Base-by-base conservation (phyloP, 2,329 filamentous ascomycete species). In the Pseudogymnoascus sp. region DNA sequence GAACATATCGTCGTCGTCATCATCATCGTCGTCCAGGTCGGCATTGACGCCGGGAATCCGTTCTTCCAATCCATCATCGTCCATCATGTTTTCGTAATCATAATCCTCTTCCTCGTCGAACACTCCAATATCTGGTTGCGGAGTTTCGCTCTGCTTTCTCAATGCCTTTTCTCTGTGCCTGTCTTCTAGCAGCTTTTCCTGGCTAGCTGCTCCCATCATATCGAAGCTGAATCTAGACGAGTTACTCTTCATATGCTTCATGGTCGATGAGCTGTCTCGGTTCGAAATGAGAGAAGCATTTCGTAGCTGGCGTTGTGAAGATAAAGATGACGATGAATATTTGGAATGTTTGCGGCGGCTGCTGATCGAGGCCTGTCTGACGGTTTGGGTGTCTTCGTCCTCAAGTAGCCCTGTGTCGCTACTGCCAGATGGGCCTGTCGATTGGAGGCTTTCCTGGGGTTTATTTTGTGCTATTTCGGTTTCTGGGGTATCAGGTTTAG, bases 221-320 rank as follows among this genome's bases (percentile, higher is more conserved):
- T 93, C 90, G 71, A 93, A 93, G 70, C 90, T 93, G 72, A 93
- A 93, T 13, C 90, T 81, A 0, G 89, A 92, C 0, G 90, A 90
- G 10, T 87, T 90, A 73, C 89, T 92, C 75, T 87, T 88, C 85
- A 88, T 88, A 67, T 88, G 85, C 65, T 77, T 83, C 1, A 81
- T 79, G 6, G 81, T 82, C 1, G 79, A 73, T 1, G 77, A 74
- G 36, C 78, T 77, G 63, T 78, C 71, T 63, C 70, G 79, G 7
- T 73, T 72, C 0, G 83, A 83, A 11, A 78, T 72, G 3, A 79
- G 79, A 0, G 82, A 86, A 2, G 79, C 72, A 63, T 84, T 79
- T 31, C 60, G 60, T 28, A 39, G 34, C 19, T 39, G 39, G 13
- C 36, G 39, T 61, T 41, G 36, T 43, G 60, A 34, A 16, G 34